These are phyloP conservation scores for Cyberlindnera amylophila DNA, from an alignment of 805 yeast genomes.

Conservation along the genomic window DNA sequence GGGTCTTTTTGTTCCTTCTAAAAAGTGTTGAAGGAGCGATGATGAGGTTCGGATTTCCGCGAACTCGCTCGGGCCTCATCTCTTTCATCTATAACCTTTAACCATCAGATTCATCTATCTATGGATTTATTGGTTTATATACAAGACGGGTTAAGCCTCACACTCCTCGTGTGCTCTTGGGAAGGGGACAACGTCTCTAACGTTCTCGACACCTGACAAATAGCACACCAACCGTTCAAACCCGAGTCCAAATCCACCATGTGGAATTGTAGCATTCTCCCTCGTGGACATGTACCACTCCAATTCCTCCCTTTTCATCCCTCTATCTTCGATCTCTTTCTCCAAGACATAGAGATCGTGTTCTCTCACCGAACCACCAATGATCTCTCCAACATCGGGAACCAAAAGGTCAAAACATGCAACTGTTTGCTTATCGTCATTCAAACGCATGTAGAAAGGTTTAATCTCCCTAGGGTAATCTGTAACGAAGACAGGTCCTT, in stretches of 20 bases:
- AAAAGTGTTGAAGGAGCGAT: too few species aligned
- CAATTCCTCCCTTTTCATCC: conserved; percentile 53
- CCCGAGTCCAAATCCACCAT: conserved; percentile 97
- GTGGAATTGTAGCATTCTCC: conserved; percentile 78
- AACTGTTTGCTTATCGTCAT: conserved; percentile 52
- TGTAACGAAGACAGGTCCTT: conserved; percentile 81
- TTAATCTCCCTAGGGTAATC: conserved; percentile 78
- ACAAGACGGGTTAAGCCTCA: conserved; percentile 17
- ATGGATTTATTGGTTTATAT: too few species aligned
- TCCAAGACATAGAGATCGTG: conserved; percentile 48
- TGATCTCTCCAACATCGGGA: conserved; percentile 90
- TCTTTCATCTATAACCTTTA: too few species aligned
- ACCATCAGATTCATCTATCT: too few species aligned
- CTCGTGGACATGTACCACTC: conserved; percentile 81
- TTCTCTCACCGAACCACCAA: conserved; percentile 94
- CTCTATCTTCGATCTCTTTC: conserved; percentile 45
- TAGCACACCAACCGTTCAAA: conserved; percentile 80
- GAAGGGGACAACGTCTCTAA: conserved; percentile 84
- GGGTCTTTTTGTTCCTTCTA: too few species aligned
- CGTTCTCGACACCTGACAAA: conserved; percentile 68
- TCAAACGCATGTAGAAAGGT: conserved; percentile 87
- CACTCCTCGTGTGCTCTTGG: conserved; percentile 66
- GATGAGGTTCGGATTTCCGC: too few species aligned
- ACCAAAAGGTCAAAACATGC: conserved; percentile 86
- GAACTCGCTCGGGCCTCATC: too few species aligned